Percentiles rank a stretch among this genome's conserved stretches.
Conservation (phyloP, 2,329 filamentous ascomycete genomes). For the Curvularia spicifera region DNA sequence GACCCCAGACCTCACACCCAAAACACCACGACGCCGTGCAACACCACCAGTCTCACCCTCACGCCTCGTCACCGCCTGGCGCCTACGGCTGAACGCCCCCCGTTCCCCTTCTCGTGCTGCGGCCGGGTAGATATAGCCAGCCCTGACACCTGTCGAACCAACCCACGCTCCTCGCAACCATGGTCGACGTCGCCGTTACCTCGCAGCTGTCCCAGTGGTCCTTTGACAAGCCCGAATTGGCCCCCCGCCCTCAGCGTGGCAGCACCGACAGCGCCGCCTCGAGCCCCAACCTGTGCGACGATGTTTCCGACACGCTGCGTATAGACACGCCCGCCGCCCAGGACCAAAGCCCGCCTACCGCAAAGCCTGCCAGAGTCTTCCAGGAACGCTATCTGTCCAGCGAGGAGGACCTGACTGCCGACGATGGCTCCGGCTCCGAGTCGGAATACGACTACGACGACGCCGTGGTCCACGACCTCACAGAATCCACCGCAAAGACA, state of each 20-base stretch:
- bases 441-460: slow-evolving; percentile 42
- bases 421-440: slow-evolving; percentile 36
- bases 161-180: slow-evolving; percentile 25
- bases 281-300: slow-evolving; percentile 46
- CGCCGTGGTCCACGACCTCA: slow-evolving; percentile 40
- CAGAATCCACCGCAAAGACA: slow-evolving; percentile 38
- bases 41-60: slow-evolving; percentile 30
- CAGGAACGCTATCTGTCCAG: slow-evolving; percentile 50
- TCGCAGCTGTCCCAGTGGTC: slow-evolving; percentile 49
- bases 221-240: slow-evolving; percentile 42
- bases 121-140: not conserved
- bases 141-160: slow-evolving; percentile 8
- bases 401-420: slow-evolving; percentile 49
- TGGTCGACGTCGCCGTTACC: slow-evolving; percentile 42
- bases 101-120: not conserved
- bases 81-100: not conserved
- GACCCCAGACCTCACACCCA: not conserved
- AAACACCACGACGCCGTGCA: slow-evolving; percentile 16
- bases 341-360: slow-evolving; percentile 11
- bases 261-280: slow-evolving; percentile 43
- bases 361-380: slow-evolving; percentile 36
- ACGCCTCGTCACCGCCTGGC: slow-evolving; percentile 15
- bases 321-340: slow-evolving; percentile 38
- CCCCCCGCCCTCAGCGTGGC: slow-evolving; percentile 36
- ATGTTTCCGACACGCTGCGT: slow-evolving; percentile 43